Evolutionary conservation across 2,329 filamentous ascomycete species (phyloP).

Genomic region (Colletotrichum sp.): DNA sequence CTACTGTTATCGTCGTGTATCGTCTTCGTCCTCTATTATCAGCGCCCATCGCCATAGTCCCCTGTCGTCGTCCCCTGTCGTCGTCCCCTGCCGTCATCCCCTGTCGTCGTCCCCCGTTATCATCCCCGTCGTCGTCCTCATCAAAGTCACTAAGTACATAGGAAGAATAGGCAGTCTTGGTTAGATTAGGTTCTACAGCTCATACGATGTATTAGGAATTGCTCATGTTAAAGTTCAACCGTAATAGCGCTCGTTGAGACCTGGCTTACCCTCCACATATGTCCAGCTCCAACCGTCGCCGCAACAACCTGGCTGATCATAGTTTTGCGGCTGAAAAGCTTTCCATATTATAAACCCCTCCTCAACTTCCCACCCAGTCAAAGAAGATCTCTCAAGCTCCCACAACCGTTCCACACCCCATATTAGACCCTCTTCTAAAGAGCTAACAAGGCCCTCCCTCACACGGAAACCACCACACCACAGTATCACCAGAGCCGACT

Average conservation of each 20-base stretch:
- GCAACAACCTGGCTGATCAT: not conserved
- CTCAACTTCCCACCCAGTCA: not conserved
- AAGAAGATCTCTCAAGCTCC: not conserved
- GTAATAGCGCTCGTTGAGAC: not conserved
- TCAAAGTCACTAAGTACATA: too few species aligned
- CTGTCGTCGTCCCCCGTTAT: too few species aligned
- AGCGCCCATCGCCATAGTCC: too few species aligned
- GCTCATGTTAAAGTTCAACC: not conserved
- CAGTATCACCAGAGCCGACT: not conserved
- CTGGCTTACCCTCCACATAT: not conserved
- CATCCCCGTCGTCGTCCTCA: too few species aligned
- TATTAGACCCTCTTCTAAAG: not conserved
- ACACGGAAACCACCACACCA: not conserved
- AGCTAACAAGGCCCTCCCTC: not conserved
- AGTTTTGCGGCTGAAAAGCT: not conserved
- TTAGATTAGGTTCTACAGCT: too few species aligned
- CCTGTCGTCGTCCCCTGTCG: too few species aligned
- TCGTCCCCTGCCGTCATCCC: too few species aligned
- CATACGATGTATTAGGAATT: not conserved
- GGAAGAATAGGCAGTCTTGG: too few species aligned
- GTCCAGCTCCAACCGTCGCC: not conserved
- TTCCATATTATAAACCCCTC: too few species aligned
- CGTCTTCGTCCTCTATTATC: too few species aligned
- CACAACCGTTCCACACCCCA: fast-evolving
- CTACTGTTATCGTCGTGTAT: too few species aligned